A percentile compares a stretch with the other conserved stretches of the same genome.
Evolutionary conservation across 306 rosid genomes (phyloP).

Genomic region (Acacia confusa): DNA sequence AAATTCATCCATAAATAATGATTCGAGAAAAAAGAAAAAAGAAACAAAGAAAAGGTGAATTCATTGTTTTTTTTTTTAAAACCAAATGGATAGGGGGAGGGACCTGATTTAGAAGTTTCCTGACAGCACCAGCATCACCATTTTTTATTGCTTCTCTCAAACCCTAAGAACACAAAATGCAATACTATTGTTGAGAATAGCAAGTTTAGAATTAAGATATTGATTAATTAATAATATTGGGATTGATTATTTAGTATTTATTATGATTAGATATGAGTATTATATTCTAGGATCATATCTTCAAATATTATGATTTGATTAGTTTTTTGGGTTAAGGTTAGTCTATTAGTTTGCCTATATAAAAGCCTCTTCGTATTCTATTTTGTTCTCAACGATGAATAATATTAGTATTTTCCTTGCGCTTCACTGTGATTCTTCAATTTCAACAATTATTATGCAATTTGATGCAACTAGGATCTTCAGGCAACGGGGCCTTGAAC

Average conservation of each 20-base stretch:
- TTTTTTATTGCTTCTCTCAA: constrained; percentile 95
- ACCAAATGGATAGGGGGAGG: not conserved
- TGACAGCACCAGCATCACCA: constrained; percentile 75
- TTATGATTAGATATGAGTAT: too few relatives aligned
- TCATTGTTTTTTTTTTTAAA: not conserved
- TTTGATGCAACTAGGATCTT: constrained; percentile 20
- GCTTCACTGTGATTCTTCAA: too few relatives aligned
- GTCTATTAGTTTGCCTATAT: too few relatives aligned
- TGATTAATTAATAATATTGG: too few relatives aligned
- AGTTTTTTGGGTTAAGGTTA: too few relatives aligned
- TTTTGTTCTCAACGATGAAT: too few relatives aligned
- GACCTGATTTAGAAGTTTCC: constrained; percentile 89
- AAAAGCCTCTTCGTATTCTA: too few relatives aligned
- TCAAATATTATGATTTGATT: too few relatives aligned
- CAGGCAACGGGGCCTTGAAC: constrained; percentile 11
- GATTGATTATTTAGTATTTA: too few relatives aligned
- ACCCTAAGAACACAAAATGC: constrained; percentile 58
- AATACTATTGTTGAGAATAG: not conserved
- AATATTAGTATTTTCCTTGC: too few relatives aligned
- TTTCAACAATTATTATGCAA: constrained; percentile 13
- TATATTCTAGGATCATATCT: too few relatives aligned
- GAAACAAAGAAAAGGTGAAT: not conserved
- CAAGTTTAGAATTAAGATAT: too few relatives aligned
- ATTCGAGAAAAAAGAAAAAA: not conserved
- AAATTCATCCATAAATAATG: constrained; percentile 31